phyloP scores from a whole-genome alignment of 1,284 basidiomycete genomes.

The Ceratobasidium sp. region DNA sequence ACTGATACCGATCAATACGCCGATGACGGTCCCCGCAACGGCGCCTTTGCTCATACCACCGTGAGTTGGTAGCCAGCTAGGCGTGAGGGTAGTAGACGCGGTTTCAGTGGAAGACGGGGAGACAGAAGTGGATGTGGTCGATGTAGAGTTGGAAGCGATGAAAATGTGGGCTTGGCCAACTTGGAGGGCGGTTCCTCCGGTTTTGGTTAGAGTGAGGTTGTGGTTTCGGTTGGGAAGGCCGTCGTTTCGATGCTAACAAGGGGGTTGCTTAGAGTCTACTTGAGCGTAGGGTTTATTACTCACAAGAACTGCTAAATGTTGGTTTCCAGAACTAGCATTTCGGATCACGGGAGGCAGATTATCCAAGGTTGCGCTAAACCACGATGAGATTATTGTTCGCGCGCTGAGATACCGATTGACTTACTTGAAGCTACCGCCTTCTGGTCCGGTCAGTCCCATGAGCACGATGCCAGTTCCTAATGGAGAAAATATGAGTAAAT shows the following conservation, averaged over 20 bases:
- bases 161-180: not conserved
- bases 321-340: not conserved
- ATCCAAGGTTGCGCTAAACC: not conserved
- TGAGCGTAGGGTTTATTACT: not conserved
- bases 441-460: not conserved
- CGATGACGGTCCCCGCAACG: not conserved
- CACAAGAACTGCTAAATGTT: not conserved
- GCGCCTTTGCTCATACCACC: not conserved
- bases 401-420: not conserved
- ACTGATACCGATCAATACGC: not conserved
- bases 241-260: not conserved
- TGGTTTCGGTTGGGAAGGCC: not conserved
- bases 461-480: constrained; percentile 4
- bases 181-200: not conserved
- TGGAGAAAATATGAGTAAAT: not conserved
- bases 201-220: not conserved
- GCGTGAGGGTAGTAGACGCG: not conserved
- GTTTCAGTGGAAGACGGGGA: not conserved
- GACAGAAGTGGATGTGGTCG: not conserved
- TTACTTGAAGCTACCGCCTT: constrained; percentile 1
- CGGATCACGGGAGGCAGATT: not conserved
- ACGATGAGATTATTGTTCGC: not conserved
- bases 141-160: not conserved
- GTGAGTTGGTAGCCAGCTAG: not conserved
- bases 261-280: not conserved